Percentiles rank a stretch among this genome's conserved stretches.
These are phyloP conservation scores for Cytospora piceae DNA, from an alignment of 2,329 filamentous ascomycete genomes.

Conservation along the genomic window DNA sequence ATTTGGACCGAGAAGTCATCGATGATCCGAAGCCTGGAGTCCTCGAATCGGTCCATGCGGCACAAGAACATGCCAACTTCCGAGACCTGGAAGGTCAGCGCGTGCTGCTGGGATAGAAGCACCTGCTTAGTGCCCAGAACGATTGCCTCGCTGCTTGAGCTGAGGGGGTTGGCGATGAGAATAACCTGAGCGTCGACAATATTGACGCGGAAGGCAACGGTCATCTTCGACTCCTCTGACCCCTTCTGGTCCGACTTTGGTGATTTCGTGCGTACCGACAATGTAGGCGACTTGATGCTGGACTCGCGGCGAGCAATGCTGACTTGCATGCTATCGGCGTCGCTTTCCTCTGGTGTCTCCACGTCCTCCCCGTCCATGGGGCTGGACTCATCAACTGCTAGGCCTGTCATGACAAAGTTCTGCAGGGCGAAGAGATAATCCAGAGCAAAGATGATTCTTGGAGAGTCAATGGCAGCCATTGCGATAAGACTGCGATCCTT, in stretches of 20 bases:
- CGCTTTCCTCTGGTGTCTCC: slow-evolving; percentile 60
- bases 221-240: slow-evolving; percentile 59
- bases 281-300: slow-evolving; percentile 41
- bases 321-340: slow-evolving; percentile 60
- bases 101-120: slow-evolving; percentile 89
- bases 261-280: slow-evolving; percentile 32
- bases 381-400: slow-evolving; percentile 66
- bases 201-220: slow-evolving; percentile 85
- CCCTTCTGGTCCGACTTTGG: slow-evolving; percentile 28
- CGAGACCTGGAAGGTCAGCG: slow-evolving; percentile 88
- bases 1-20: slow-evolving; percentile 95
- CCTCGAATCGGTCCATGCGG: slow-evolving; percentile 97
- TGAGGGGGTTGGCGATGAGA: slow-evolving; percentile 90
- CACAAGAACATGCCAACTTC: slow-evolving; percentile 98
- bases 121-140: slow-evolving; percentile 94
- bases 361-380: slow-evolving; percentile 44
- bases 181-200: slow-evolving; percentile 96
- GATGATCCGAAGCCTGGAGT: slow-evolving; percentile 84
- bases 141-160: slow-evolving; percentile 89
- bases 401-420: slow-evolving; percentile 74
- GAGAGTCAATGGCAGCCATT: slow-evolving; percentile 92
- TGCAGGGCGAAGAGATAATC: slow-evolving; percentile 94
- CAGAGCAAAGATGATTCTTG: slow-evolving; percentile 89
- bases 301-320: slow-evolving; percentile 40
- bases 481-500: slow-evolving; percentile 81